Base-by-base conservation (phyloP, 805 yeast genomes). In the Teunomyces tritomae region DNA sequence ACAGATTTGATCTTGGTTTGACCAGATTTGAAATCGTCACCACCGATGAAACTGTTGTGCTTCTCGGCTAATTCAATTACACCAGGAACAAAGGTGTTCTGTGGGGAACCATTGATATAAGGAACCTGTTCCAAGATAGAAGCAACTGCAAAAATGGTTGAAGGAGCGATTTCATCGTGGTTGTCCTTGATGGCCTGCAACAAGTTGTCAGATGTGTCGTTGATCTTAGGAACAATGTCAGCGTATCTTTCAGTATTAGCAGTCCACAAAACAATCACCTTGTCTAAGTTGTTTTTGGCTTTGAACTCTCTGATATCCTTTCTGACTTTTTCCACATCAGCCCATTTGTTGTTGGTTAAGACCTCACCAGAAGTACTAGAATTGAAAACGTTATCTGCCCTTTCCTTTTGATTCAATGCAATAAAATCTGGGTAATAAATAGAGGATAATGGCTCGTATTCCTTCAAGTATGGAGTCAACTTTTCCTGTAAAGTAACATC, bases 1-100 rank as follows among this genome's bases (percentile, higher is more conserved):
- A 91, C 97, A n/a, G 97, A 89, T 75, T 91, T 91, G 62, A 91
- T 70, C 74, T 91, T 91, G 50, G 98, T 91, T 76, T 91, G 98
- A 50, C 98, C 98, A 59, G 91, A 82, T 78, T 91, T 91, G 80
- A 91, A 91, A 71, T 91, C 98, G 70, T 91, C 98, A 59, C 98
- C 98, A 48, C 96, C 98, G 62, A 91, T 90, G 65, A 85, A 88
- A 29, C 87, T 72, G 54, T 79, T 70, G 67, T 88, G 65, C 59
- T 77, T 64, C 70, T 90, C 96, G 42, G 97, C 96, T 57, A 91
- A 80, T 70, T 89, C 90, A 62, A 92, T 79, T 53, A 86, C 87
- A 56, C 98, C 98, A 17, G 97, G 97, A 48, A 89, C 96, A 73
- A 92, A 91, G 45, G 97, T 92, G 77, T 91, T 91, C 74, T 91